phyloP scores from a whole-genome alignment of 2,329 filamentous ascomycete genomes.

The Colletotrichum plurivorum region DNA sequence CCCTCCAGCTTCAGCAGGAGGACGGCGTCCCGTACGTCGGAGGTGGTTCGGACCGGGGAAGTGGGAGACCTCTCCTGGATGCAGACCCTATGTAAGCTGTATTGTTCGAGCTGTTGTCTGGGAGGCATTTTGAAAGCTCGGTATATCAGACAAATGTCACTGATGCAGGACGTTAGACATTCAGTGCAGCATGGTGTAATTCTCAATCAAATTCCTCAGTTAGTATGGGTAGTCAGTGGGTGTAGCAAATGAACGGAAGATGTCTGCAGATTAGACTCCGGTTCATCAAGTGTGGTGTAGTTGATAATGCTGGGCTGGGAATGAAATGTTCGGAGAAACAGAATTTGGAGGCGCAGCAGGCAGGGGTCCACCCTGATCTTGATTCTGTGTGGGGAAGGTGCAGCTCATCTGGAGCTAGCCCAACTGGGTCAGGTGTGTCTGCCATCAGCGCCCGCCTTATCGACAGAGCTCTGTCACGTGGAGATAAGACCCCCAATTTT shows the following conservation, averaged over 20 bases:
- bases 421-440: not conserved
- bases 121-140: not conserved
- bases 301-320: too few relatives aligned
- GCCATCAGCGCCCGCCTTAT: not conserved
- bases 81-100: not conserved
- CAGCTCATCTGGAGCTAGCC: conserved; percentile 20
- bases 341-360: too few relatives aligned
- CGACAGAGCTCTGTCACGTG: conserved; percentile 18
- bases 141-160: not conserved
- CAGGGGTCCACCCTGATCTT: not conserved
- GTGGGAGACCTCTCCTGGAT: not conserved
- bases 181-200: too few relatives aligned
- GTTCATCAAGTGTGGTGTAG: too few relatives aligned
- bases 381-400: conserved; percentile 7
- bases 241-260: not conserved
- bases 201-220: not conserved
- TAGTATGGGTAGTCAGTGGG: not conserved
- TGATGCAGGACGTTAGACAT: too few relatives aligned
- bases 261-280: too few relatives aligned
- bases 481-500: conserved; percentile 25
- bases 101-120: not conserved
- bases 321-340: too few relatives aligned
- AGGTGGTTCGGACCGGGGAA: not conserved
- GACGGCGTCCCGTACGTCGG: not conserved
- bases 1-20: not conserved